phyloP scores from a whole-genome alignment of 208 protist species.

The Crithidia brevicula region DNA sequence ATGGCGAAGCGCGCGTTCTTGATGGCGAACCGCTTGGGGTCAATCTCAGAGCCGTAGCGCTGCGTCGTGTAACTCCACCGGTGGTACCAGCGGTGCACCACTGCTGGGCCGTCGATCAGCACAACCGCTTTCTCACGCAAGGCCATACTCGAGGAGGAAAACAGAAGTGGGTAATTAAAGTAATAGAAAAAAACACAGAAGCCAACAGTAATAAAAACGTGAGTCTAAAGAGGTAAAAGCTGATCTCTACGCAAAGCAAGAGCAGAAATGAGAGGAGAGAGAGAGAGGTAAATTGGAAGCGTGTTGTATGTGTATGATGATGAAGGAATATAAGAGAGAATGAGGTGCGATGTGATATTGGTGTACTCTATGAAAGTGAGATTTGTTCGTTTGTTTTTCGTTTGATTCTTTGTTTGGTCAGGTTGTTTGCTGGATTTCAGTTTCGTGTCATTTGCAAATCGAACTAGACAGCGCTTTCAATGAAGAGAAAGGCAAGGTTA shows the following conservation, averaged over 20 bases:
- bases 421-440: neutral
- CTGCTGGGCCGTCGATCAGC: slow-evolving; percentile 84
- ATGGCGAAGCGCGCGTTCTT: slow-evolving; percentile 81
- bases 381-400: neutral
- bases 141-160: slow-evolving; percentile 34
- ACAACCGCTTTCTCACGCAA: slow-evolving; percentile 74
- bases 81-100: slow-evolving; percentile 91
- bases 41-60: slow-evolving; percentile 49
- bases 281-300: neutral
- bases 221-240: neutral
- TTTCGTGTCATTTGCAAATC: neutral
- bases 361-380: neutral
- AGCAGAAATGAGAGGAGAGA: neutral
- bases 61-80: slow-evolving; percentile 76
- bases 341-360: neutral
- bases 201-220: no score
- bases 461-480: neutral
- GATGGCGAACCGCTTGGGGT: slow-evolving; percentile 82
- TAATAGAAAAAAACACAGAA: slow-evolving; percentile 14
- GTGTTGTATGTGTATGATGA: neutral
- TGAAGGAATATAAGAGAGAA: neutral
- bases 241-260: neutral
- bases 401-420: neutral
- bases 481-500: neutral
- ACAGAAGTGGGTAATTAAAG: neutral